These are phyloP conservation scores for Coelastrella sp. DNA, from an alignment of 139 green algal genomes.

Conservation along the genomic window DNA sequence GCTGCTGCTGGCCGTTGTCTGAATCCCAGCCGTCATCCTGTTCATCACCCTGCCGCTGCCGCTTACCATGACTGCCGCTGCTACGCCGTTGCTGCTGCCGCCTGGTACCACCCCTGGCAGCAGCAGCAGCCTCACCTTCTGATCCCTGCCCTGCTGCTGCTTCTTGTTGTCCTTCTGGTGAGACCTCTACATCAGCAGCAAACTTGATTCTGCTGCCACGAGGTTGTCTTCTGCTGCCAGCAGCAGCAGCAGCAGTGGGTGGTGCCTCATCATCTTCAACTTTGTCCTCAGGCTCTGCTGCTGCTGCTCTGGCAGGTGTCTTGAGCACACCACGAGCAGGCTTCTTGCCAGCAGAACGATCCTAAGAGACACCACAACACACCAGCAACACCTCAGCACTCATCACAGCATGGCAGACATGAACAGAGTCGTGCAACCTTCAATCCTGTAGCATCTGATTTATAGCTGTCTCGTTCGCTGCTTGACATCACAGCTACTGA, in stretches of 20 bases:
- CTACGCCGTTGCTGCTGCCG: background rate
- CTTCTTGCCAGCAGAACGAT: slow-evolving; percentile 38
- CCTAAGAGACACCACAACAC: background rate
- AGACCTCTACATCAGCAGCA: slow-evolving; percentile 20
- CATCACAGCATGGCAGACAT: no score
- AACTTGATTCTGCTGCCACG: slow-evolving; percentile 28
- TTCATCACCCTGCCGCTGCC: background rate
- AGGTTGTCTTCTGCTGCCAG: background rate
- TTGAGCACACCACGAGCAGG: slow-evolving; percentile 32
- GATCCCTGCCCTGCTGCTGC: background rate
- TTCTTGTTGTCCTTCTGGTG: background rate
- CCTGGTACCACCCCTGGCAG: background rate
- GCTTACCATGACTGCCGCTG: background rate
- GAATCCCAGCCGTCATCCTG: slow-evolving; percentile 4
- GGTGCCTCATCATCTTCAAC: background rate
- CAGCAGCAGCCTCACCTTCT: background rate
- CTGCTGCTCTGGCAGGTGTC: slow-evolving; percentile 10
- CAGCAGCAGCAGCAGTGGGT: background rate
- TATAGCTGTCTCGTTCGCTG: no score
- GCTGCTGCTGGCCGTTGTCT: background rate
- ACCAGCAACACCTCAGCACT: background rate
- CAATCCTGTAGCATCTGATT: no score
- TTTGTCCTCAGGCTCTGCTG: background rate
- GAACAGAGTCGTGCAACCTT: no score
- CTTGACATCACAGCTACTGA: no score